Conservation (phyloP, 2,329 filamentous ascomycete species). For the Lasiodiplodia sp. region DNA sequence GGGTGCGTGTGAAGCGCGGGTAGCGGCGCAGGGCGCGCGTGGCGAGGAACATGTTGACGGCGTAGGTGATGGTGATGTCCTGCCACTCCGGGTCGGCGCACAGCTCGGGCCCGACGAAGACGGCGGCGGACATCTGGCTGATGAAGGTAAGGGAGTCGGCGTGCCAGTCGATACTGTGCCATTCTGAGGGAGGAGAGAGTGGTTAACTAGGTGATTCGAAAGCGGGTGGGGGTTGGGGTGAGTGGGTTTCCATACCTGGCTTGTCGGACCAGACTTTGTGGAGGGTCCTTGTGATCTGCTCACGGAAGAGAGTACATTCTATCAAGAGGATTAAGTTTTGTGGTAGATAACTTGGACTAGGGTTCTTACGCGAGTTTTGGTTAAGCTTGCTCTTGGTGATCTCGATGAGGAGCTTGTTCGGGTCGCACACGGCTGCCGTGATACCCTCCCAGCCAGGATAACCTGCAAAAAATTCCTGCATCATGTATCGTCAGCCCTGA, state of each 20-base stretch:
- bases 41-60: slow-evolving; percentile 45
- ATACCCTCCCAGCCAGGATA: slow-evolving; percentile 18
- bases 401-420: slow-evolving; percentile 2
- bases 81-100: slow-evolving; percentile 51
- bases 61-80: slow-evolving; percentile 43
- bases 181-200: background rate
- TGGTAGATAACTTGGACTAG: background rate
- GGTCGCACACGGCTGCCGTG: slow-evolving; percentile 8
- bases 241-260: background rate
- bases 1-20: slow-evolving; percentile 44
- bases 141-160: background rate
- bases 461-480: slow-evolving; percentile 16
- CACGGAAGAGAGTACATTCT: background rate
- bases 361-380: slow-evolving; percentile 15
- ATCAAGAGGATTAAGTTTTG: too few species aligned
- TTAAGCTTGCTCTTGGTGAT: slow-evolving; percentile 7
- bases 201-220: background rate
- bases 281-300: background rate
- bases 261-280: background rate
- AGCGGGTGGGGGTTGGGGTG: background rate
- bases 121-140: slow-evolving; percentile 19
- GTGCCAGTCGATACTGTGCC: slow-evolving; percentile 15
- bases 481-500: background rate
- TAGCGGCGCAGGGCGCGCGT: slow-evolving; percentile 43
- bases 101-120: slow-evolving; percentile 34